Percentiles rank a stretch among this genome's conserved stretches.
Conservation (phyloP, 2,329 filamentous ascomycete genomes). For the Stachybotrys elegans region DNA sequence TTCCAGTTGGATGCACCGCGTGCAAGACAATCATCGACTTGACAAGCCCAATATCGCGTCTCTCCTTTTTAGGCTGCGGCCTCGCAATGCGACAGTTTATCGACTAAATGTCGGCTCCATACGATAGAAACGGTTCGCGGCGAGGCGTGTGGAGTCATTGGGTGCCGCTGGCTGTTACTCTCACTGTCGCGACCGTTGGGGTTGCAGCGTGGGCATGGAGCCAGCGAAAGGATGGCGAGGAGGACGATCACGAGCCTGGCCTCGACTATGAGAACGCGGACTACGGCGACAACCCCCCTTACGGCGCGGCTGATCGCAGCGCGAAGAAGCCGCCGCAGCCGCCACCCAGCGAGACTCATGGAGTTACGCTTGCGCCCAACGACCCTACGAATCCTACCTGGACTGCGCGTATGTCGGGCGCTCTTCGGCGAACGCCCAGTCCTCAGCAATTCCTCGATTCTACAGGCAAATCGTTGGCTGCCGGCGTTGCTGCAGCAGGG, state of each 20-base stretch:
- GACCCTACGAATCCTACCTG: slow-evolving; percentile 47
- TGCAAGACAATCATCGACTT: too few species aligned
- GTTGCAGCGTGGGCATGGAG: slow-evolving; percentile 92
- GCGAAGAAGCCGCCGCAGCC: slow-evolving; percentile 30
- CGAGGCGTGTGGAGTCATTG: slow-evolving; percentile 72
- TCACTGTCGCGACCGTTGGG: slow-evolving; percentile 81
- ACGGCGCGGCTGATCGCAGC: slow-evolving; percentile 35
- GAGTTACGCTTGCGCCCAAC: slow-evolving; percentile 22
- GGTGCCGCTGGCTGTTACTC: slow-evolving; percentile 81
- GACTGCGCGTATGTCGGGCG: slow-evolving; percentile 74
- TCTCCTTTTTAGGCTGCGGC: too few species aligned
- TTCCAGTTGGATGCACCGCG: too few species aligned
- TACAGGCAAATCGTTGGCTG: slow-evolving; percentile 74
- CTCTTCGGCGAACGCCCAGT: slow-evolving; percentile 75
- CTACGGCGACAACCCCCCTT: slow-evolving; percentile 48
- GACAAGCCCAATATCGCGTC: too few species aligned
- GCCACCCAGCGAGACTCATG: slow-evolving; percentile 37
- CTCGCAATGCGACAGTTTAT: slow-evolving; percentile 28
- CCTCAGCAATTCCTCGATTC: slow-evolving; percentile 85
- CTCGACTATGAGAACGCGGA: slow-evolving; percentile 43
- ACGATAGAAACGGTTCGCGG: slow-evolving; percentile 57
- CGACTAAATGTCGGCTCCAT: slow-evolving; percentile 52
- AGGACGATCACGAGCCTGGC: slow-evolving; percentile 53
- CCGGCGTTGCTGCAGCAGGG: slow-evolving; percentile 77
- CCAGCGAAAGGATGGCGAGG: slow-evolving; percentile 72